Base-by-base conservation (phyloP, 2,329 filamentous ascomycete genomes). In the Grosmannia huntii region DNA sequence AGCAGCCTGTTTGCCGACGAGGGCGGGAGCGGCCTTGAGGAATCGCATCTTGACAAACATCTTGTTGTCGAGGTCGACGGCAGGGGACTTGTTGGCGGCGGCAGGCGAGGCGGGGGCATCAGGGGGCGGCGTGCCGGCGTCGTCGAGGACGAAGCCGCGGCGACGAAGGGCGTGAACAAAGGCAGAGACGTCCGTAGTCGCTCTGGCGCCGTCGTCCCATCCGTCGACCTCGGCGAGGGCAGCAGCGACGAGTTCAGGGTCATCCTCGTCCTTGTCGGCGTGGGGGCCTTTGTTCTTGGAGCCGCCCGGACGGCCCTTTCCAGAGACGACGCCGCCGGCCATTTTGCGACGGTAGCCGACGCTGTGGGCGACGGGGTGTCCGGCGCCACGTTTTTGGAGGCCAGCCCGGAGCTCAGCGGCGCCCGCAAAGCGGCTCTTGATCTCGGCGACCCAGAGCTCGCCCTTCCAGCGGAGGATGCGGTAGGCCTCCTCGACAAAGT, bases 1-100 rank as follows among this genome's bases (percentile, higher is more conserved):
- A 27, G 57, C 48, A 2, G 57, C 57, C 27, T 51, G 83, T 74
- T 95, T 95, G 27, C 90, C 90, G 68, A 84, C 86, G 2, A 78
- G 78, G 0, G 91, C 87, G 51, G 83, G 75, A 23, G 83, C 83
- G n/a, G 80, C 83, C 75, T 97, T 99, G 66, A 91, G 77, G 71
- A 99, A 99, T 65, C 87, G 84, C 90, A 99, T 92, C 74, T 87
- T 89, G 64, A 97, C 92, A 75, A 99, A 99, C 94, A 99, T 99
- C 74, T 87, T 95, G 74, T 99, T 99, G 58, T 80, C 82, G 66
- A 95, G 75, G 73, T 99, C 90, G 11, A 95, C 78, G 0, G 85
- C 82, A 9, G 61, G 58, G 12, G 60, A 48, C 57, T 62, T 61
- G 55, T 50, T 53, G 9, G n/a, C 7, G n/a, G 16, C 53, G 50